Percentiles rank a stretch among this genome's conserved stretches.
phyloP scores from a whole-genome alignment of 1,139 yeast genomes.

The Blastobotrys indianensis region DNA sequence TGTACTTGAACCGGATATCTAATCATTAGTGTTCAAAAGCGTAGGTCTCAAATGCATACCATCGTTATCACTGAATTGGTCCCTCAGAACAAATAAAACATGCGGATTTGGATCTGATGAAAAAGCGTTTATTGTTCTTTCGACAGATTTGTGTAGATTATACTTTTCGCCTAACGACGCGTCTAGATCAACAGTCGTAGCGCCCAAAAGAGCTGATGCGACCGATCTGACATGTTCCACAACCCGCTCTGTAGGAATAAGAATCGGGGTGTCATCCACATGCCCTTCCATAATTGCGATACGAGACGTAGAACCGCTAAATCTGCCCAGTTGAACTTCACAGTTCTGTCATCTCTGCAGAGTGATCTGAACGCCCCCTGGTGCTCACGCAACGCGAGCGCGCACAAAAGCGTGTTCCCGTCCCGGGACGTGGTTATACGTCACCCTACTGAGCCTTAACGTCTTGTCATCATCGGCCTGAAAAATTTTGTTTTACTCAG shows the following conservation, averaged over 20 bases:
- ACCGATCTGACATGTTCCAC: slow-evolving; percentile 16
- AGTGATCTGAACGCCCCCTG: slow-evolving; percentile 1
- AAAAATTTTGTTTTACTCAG: no score
- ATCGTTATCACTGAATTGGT: slow-evolving; percentile 7
- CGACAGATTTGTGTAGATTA: slow-evolving; percentile 10
- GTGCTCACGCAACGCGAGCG: no score
- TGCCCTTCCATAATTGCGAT: neutral
- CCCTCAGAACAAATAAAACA: slow-evolving; percentile 25
- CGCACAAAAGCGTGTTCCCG: no score
- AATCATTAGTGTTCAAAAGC: neutral
- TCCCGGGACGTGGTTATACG: no score
- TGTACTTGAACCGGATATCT: slow-evolving; percentile 7
- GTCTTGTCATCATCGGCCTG: no score
- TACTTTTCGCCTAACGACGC: slow-evolving; percentile 18
- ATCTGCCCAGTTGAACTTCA: neutral
- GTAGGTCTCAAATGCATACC: slow-evolving; percentile 4
- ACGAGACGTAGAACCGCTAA: no score
- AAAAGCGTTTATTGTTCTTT: slow-evolving; percentile 17
- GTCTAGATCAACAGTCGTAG: slow-evolving; percentile 21
- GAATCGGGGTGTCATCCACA: neutral
- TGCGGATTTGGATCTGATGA: slow-evolving; percentile 22
- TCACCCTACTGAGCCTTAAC: no score
- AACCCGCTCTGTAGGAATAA: slow-evolving; percentile 9
- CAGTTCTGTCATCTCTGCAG: neutral
- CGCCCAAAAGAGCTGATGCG: slow-evolving; percentile 22